These are phyloP conservation scores for Fusarium acutatum DNA, from an alignment of 2,329 filamentous ascomycete species.

Conservation along the genomic window DNA sequence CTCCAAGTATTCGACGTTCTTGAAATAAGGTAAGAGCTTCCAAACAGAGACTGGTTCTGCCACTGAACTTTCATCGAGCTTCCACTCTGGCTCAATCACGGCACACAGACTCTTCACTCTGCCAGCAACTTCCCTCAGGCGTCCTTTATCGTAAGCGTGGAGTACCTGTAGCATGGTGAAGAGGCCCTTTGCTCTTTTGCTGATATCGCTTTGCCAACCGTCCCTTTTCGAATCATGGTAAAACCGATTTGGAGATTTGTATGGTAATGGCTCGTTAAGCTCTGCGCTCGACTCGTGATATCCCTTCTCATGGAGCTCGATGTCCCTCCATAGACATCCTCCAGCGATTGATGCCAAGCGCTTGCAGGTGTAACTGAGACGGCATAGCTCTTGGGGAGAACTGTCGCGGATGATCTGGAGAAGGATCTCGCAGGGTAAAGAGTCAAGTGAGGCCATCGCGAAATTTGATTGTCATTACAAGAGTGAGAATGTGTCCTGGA, in stretches of 20 bases:
- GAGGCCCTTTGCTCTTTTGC: not conserved
- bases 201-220: not conserved
- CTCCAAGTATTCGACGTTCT: conserved; percentile 17
- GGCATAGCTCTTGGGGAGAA: not conserved
- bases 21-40: conserved; percentile 19
- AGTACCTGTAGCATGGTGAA: not conserved
- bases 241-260: not conserved
- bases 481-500: fast-evolving
- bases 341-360: not conserved
- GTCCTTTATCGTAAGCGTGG: not conserved
- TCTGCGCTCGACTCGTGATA: conserved; percentile 25
- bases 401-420: not conserved
- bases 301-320: conserved; percentile 19
- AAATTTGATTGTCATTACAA: not conserved
- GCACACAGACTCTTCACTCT: conserved; percentile 22
- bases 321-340: conserved; percentile 7
- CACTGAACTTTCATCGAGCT: fast-evolving
- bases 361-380: conserved; percentile 4
- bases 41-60: not conserved
- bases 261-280: not conserved
- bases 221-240: not conserved
- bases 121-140: not conserved
- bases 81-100: not conserved
- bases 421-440: not conserved
- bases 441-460: not conserved